Base-by-base conservation (phyloP, 208 protist genomes). In the Leptomonas pyrrhocoris region DNA sequence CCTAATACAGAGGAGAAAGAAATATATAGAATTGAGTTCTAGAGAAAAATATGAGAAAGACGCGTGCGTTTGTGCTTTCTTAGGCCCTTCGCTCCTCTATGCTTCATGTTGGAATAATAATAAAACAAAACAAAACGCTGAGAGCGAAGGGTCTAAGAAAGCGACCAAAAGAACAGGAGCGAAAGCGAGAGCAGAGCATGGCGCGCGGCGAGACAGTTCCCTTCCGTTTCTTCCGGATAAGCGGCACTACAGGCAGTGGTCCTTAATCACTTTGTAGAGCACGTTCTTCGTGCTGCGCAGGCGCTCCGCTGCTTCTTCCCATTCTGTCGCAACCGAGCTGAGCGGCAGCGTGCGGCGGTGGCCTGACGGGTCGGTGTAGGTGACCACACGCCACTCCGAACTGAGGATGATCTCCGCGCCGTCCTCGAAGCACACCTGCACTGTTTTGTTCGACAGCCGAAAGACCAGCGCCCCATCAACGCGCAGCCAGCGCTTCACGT, bases 371-470 rank as follows among this genome's bases (percentile, higher is more conserved):
- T 76, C 64, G 25, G 82, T 96, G 83, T 94, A 97, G n/a, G 88
- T 98, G 18, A 98, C 92, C 45, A 92, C 74, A 48, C 84, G 80
- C 76, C 77, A 88, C 62, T 98, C 89, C 12, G 86, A 94, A 71
- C 84, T 94, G 31, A 99, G 81, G 21, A 99, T 84, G 28, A 99
- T 86, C 63, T 98, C 96, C 8, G 94, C 94, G 53, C 90, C 80
- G 77, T 99, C 98, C 25, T 92, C 68, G 74, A 98, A 99, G 66
- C 86, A 93, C 25, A 98, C 95, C 88, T 99, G 98, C 53, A 99
- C 83, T 19, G 86, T 92, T 63, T 91, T 97, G 73, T 99, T 97
- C 46, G 84, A 98, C 18, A 99, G 85, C 42, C 97, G 92, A 64
- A 99, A 98, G 23, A 98, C 88, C 30, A 98, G 94, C 50, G 96